Percentiles rank a stretch among this genome's conserved stretches.
Evolutionary conservation across 2,329 filamentous ascomycete genomes (phyloP).

Genomic region (Albifimbria verrucaria): DNA sequence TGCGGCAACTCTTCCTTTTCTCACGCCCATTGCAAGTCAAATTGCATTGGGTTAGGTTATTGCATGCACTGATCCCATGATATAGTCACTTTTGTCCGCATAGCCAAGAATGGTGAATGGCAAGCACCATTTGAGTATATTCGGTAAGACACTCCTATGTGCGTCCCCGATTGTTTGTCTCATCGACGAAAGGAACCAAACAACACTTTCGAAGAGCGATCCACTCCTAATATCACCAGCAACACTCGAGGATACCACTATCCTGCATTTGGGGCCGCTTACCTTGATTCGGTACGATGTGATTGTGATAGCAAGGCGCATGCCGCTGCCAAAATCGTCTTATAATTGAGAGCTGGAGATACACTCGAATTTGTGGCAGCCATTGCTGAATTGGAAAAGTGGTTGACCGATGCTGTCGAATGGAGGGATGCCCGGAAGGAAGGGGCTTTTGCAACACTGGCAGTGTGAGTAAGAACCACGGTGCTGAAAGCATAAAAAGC

Average conservation of each 20-base stretch:
- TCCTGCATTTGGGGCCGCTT: background rate
- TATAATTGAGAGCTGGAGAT: constrained; percentile 1
- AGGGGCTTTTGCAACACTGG: background rate
- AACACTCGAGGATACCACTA: background rate
- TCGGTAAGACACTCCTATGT: background rate
- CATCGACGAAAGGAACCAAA: constrained; percentile 5
- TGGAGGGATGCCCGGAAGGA: background rate
- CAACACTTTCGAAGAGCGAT: background rate
- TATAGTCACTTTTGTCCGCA: constrained; percentile 13
- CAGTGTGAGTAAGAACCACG: background rate
- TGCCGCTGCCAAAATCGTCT: background rate
- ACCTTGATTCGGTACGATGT: constrained; percentile 1
- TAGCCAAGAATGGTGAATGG: constrained; percentile 4
- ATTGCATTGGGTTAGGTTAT: too few relatives aligned
- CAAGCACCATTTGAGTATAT: constrained; percentile 1
- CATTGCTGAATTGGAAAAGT: background rate
- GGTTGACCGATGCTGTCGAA: background rate
- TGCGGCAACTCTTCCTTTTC: too few relatives aligned
- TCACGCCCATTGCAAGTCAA: too few relatives aligned
- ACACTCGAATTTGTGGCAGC: constrained; percentile 2
- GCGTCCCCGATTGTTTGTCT: too few relatives aligned
- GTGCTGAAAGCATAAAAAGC: background rate
- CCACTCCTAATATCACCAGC: background rate
- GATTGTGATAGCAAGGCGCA: constrained; percentile 2
- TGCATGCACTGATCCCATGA: too few relatives aligned